phyloP scores from a whole-genome alignment of 352 stramenopile species.

The Peronospora farinosa region DNA sequence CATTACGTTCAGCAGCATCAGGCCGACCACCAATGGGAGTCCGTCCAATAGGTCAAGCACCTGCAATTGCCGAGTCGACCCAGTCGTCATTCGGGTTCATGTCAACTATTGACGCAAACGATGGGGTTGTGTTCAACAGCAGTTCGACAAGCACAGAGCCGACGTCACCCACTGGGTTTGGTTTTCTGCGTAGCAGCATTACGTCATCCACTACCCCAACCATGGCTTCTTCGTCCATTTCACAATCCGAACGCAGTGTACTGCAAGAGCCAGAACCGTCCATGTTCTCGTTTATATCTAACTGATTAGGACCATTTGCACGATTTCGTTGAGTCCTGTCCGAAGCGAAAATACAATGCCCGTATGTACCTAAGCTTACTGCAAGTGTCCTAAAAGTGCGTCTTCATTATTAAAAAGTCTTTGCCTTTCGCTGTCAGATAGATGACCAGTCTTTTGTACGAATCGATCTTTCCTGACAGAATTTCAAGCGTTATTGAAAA shows the following conservation, averaged over 20 bases:
- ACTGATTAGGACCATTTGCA: conserved; percentile 6
- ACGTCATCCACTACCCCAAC: conserved; percentile 29
- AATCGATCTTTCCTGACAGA: no score
- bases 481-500: no score
- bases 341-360: no score
- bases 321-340: no score
- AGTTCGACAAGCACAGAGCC: conserved; percentile 30
- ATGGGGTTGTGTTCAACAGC: conserved; percentile 22
- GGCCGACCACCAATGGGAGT: conserved; percentile 5
- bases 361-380: not conserved
- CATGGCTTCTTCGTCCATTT: conserved; percentile 21
- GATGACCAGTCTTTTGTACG: no score
- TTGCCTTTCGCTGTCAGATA: no score
- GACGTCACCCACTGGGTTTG: conserved; percentile 53
- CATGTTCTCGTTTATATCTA: conserved; percentile 63
- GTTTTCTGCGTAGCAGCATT: conserved; percentile 41
- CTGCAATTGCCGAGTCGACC: conserved; percentile 18
- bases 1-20: conserved; percentile 28
- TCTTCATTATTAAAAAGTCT: no score
- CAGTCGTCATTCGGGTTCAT: conserved; percentile 55
- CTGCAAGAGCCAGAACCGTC: conserved; percentile 31
- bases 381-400: no score
- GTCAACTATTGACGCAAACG: conserved; percentile 21
- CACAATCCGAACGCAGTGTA: conserved; percentile 20
- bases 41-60: not conserved